Evolutionary conservation across 1,139 yeast genomes (phyloP).

Genomic region (Scheffersomyces titani): DNA sequence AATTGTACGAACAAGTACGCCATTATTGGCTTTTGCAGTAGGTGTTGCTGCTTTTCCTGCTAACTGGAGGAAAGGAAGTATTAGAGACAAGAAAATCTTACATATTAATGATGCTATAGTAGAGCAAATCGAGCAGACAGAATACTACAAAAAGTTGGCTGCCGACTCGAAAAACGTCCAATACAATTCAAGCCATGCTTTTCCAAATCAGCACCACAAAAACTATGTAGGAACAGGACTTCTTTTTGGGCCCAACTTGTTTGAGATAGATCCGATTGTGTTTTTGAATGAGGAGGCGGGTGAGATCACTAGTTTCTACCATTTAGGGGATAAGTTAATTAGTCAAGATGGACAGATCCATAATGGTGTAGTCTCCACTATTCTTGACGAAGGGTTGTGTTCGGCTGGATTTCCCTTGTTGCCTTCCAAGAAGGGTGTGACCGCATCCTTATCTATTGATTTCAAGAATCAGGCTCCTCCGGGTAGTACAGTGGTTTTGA

Average conservation of each 20-base stretch:
- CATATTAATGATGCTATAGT: conserved; percentile 35
- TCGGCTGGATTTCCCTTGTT: conserved; percentile 81
- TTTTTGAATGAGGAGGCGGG: conserved; percentile 49
- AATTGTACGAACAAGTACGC: conserved; percentile 24
- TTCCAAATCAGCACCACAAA: conserved; percentile 61
- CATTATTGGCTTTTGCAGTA: conserved; percentile 44
- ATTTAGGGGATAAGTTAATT: conserved; percentile 65
- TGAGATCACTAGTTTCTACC: conserved; percentile 61
- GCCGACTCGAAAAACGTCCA: conserved; percentile 24
- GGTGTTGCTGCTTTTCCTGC: conserved; percentile 50
- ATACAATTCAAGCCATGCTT: conserved; percentile 39
- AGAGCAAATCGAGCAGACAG: conserved; percentile 28
- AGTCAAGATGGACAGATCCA: conserved; percentile 79
- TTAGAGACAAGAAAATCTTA: conserved; percentile 8
- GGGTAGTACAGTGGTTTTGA: conserved; percentile 62
- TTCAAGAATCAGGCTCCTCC: conserved; percentile 70
- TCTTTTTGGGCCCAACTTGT: conserved; percentile 58
- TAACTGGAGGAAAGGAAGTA: conserved; percentile 34
- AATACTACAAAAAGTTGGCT: conserved; percentile 32
- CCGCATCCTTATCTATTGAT: conserved; percentile 72
- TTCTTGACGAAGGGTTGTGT: conserved; percentile 85
- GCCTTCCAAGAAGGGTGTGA: conserved; percentile 90
- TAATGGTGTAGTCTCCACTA: conserved; percentile 81
- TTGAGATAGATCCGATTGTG: conserved; percentile 69
- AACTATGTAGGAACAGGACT: conserved; percentile 71